Conservation (phyloP, 495 filamentous ascomycete species). For the Aspergillus heteromorphus region DNA sequence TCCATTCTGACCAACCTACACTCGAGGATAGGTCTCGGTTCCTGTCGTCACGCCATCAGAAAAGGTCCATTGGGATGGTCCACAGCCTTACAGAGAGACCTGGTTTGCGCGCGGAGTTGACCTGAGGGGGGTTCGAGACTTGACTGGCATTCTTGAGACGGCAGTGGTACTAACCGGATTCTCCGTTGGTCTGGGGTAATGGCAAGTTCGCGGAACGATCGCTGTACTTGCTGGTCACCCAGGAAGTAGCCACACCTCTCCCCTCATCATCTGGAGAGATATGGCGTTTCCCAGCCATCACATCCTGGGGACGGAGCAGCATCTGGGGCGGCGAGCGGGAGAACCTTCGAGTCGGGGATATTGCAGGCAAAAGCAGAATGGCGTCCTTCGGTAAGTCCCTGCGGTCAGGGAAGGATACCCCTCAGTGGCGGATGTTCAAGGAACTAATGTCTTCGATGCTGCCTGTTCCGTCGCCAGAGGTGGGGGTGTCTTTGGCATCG, state of each 20-base stretch:
- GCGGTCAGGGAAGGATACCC: not conserved
- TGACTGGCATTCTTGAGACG: not conserved
- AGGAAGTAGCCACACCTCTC: no score
- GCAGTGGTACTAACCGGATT: not conserved
- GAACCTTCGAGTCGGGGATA: not conserved
- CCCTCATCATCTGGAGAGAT: not conserved
- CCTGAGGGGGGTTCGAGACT: not conserved
- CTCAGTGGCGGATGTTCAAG: slow-evolving; percentile 43
- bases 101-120: not conserved
- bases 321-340: not conserved
- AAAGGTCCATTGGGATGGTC: not conserved
- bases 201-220: not conserved
- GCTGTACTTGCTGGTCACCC: no score
- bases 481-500: slow-evolving; percentile 21
- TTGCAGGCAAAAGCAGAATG: not conserved
- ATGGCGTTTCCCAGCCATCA: not conserved
- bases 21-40: not conserved
- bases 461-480: slow-evolving; percentile 39
- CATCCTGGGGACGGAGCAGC: not conserved
- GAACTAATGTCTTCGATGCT: slow-evolving; percentile 53
- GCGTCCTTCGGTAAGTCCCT: not conserved
- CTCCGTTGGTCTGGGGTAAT: not conserved
- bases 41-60: not conserved
- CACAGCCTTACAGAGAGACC: not conserved
- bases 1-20: not conserved